Evolutionary conservation across 345 rosid species (phyloP).

Genomic region (Citrus maxima): DNA sequence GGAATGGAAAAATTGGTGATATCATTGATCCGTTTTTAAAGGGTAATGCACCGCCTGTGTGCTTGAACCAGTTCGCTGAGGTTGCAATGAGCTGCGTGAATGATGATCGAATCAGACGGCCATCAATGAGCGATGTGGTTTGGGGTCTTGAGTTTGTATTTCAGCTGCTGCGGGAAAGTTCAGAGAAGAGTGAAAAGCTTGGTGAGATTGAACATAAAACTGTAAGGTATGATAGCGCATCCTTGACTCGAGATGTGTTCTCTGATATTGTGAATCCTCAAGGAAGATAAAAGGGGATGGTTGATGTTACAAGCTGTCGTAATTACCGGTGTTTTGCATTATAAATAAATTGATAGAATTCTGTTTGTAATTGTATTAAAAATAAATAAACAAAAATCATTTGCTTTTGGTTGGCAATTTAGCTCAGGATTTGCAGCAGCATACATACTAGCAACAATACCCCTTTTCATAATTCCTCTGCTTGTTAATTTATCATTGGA

Average conservation of each 20-base stretch:
- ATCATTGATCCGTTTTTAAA: slow-evolving; percentile 39
- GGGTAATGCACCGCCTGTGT: slow-evolving; percentile 22
- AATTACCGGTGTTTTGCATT: too few species aligned
- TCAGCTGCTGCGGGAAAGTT: slow-evolving; percentile 12
- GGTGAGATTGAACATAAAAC: too few species aligned
- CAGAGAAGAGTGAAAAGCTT: background rate
- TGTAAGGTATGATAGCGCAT: too few species aligned
- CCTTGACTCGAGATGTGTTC: background rate
- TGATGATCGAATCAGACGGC: slow-evolving; percentile 13
- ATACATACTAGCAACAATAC: too few species aligned
- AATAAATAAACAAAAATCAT: too few species aligned
- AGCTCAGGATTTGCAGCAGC: too few species aligned
- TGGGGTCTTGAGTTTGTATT: slow-evolving; percentile 22
- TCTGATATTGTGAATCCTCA: background rate
- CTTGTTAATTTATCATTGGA: too few species aligned
- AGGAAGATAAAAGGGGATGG: background rate
- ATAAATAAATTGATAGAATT: too few species aligned
- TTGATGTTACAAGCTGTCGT: too few species aligned
- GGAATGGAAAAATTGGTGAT: slow-evolving; percentile 22
- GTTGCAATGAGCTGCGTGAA: slow-evolving; percentile 21
- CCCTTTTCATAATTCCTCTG: too few species aligned
- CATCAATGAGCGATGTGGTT: slow-evolving; percentile 22
- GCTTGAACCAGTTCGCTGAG: slow-evolving; percentile 42
- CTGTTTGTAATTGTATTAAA: too few species aligned
- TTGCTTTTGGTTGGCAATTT: too few species aligned